Evolutionary conservation across 208 protist genomes (phyloP), one percentile per base, ranked within the genome.

Genomic region (Spongospora subterranea): DNA sequence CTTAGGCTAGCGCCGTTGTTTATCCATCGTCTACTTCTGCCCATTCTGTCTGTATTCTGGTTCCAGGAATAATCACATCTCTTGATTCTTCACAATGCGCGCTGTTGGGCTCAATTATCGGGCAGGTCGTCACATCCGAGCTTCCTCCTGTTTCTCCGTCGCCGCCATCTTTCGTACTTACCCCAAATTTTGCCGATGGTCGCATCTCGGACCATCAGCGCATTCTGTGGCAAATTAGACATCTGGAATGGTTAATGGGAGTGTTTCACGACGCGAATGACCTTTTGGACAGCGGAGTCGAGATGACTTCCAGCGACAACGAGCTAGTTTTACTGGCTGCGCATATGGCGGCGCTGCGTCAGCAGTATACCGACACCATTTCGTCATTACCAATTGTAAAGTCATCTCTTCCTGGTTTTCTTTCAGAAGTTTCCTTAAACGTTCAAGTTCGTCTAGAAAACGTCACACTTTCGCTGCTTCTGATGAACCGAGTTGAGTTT

Each of bases 201-300:
- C 6, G 50, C 13, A 60, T 60, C 24, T 29, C 71, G 17, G n/a
- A 82, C 35, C 71, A 43, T 82, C 71, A 43, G 40, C n/a, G 71
- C n/a, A 35, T 82, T 35, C 71, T 35, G 6, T 82, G 71, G 71
- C 71, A 82, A 43, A 82, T 82, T 82, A 6, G 71, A 20, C 71
- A 82, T 35, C 71, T 82, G 71, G 71, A 82, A 43, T 82, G 71
- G 71, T n/a, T 82, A 6, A 82, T 82, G 71, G 71, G 71, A n/a
- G 71, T 82, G 6, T 82, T 39, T n/a, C n/a, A 35, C 71, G 71
- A 6, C n/a, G 6, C 71, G 35, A n/a, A 82, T 82, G 17, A 6
- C 11, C 6, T 45, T 35, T 6, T 40, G 13, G 40, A 82, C 71
- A 65, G 29, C 54, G 54, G 54, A 17, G 24, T 60, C 50, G 50